phyloP scores from a whole-genome alignment of 2,329 filamentous ascomycete genomes.

The Chrysosporium queenslandicum region DNA sequence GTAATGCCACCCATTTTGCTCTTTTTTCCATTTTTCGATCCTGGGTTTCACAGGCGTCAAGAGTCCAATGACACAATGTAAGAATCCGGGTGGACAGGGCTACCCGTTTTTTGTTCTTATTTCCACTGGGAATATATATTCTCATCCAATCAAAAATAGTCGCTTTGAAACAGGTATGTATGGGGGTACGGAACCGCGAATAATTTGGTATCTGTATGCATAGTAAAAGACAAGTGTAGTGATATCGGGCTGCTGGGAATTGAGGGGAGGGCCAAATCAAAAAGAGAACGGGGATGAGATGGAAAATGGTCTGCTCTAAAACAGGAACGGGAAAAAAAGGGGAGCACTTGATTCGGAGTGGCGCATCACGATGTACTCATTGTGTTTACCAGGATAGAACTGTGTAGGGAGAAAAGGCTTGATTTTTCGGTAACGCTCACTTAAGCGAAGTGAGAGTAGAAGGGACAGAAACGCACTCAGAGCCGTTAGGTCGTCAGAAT shows the following conservation, averaged over 20 bases:
- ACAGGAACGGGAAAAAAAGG: background rate
- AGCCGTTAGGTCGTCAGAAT: constrained; percentile 15
- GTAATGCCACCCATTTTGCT: too few species aligned
- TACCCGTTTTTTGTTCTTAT: background rate
- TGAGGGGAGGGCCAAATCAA: background rate
- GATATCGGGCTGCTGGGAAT: background rate
- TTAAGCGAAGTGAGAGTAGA: background rate
- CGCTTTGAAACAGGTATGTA: background rate
- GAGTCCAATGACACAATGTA: background rate
- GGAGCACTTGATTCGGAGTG: background rate
- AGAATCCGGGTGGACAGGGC: background rate
- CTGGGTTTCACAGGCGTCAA: too few species aligned
- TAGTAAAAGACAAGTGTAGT: background rate
- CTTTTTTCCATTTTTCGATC: background rate
- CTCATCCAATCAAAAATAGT: background rate
- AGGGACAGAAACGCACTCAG: constrained; percentile 9
- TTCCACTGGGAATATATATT: background rate
- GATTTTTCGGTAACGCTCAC: background rate
- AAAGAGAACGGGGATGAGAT: background rate
- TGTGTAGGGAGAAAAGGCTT: background rate
- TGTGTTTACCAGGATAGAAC: background rate
- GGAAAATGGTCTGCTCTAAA: background rate
- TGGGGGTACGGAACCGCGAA: background rate
- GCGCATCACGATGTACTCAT: background rate
- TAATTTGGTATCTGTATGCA: constrained; percentile 7